A percentile compares a stretch with the other conserved stretches of the same genome.
Conservation (phyloP, 1,284 basidiomycete species). For the Malassezia sp. region DNA sequence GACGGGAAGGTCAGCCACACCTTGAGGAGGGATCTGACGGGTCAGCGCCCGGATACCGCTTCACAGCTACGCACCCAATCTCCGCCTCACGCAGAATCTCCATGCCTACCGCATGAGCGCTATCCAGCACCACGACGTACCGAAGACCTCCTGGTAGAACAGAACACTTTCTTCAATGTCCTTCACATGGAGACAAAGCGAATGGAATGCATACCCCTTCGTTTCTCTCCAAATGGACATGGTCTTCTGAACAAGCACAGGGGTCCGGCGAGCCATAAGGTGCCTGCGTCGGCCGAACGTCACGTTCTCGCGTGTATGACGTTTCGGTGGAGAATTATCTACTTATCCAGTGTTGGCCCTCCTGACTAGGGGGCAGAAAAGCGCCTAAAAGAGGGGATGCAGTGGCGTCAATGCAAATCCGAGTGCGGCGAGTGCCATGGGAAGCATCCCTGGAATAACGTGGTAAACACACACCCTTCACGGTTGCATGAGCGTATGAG, state of each 20-base stretch:
- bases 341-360: too few relatives aligned
- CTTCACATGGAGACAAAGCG: slow-evolving; percentile 13
- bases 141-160: slow-evolving; percentile 15
- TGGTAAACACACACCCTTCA: too few relatives aligned
- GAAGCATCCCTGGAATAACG: too few relatives aligned
- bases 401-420: too few relatives aligned
- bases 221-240: slow-evolving; percentile 18
- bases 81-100: slow-evolving; percentile 10
- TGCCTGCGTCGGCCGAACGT: not conserved
- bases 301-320: not conserved
- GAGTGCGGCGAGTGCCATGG: too few relatives aligned
- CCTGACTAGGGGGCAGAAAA: too few relatives aligned
- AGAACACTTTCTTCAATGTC: slow-evolving; percentile 10
- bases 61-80: slow-evolving; percentile 8
- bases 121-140: slow-evolving; percentile 4
- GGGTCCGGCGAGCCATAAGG: too few relatives aligned
- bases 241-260: too few relatives aligned
- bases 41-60: not conserved
- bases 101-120: slow-evolving; percentile 2
- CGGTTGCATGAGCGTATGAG: too few relatives aligned
- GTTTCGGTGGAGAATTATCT: not conserved
- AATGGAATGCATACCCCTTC: slow-evolving; percentile 14
- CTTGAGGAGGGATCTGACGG: too few relatives aligned
- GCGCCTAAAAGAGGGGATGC: too few relatives aligned
- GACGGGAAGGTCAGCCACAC: slow-evolving; percentile 15